Percentiles rank a stretch among this genome's conserved stretches.
Evolutionary conservation across 2,329 filamentous ascomycete genomes (phyloP).

Genomic region (Nothophoma quercina): DNA sequence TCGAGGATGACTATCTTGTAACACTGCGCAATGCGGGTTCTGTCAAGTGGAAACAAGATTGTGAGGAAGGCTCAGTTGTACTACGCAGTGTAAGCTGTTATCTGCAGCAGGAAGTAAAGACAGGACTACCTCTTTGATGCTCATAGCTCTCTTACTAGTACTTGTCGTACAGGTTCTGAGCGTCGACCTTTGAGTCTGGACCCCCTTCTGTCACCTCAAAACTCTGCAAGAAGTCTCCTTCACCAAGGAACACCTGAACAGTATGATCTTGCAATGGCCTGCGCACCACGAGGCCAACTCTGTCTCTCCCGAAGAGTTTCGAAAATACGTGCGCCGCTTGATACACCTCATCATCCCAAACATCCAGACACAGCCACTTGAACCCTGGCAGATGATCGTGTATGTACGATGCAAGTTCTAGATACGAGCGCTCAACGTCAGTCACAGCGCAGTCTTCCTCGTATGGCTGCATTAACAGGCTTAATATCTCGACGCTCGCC

Average conservation of each 20-base stretch:
- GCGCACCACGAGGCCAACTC: background rate
- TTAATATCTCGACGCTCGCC: constrained; percentile 29
- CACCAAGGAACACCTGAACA: background rate
- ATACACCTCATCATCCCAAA: constrained; percentile 18
- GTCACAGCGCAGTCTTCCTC: constrained; percentile 37
- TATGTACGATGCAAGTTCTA: constrained; percentile 27
- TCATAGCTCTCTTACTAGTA: too few relatives aligned
- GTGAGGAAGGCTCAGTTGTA: too few relatives aligned
- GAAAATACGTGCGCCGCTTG: background rate
- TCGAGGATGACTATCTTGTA: too few relatives aligned
- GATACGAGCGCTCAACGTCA: constrained; percentile 25
- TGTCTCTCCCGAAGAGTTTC: background rate
- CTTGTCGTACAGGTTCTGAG: too few relatives aligned
- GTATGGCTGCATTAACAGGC: constrained; percentile 35
- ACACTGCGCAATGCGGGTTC: too few relatives aligned
- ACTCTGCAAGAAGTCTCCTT: background rate
- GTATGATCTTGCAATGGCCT: background rate
- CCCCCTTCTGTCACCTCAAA: background rate
- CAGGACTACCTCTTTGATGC: too few relatives aligned
- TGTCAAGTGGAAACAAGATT: too few relatives aligned
- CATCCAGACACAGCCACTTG: constrained; percentile 24
- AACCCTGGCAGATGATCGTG: constrained; percentile 23
- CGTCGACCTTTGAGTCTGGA: too few relatives aligned
- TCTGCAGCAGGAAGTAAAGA: too few relatives aligned
- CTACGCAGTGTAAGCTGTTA: too few relatives aligned